Conservation (phyloP, 2,329 filamentous ascomycete species). For the Aspergillus sp. region DNA sequence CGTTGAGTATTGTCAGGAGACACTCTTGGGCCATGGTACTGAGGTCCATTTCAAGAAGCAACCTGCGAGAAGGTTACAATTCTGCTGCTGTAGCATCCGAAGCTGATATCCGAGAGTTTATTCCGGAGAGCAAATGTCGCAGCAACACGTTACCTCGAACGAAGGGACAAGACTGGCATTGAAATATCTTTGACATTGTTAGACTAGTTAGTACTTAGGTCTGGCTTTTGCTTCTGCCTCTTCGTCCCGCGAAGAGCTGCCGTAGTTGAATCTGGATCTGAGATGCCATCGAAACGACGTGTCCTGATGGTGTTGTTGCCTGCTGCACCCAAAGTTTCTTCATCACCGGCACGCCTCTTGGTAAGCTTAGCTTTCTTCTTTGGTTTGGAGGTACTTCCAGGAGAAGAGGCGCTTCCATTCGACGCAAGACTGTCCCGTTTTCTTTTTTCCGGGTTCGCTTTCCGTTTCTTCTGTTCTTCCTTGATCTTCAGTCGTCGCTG, state of each 20-base stretch:
- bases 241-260: background rate
- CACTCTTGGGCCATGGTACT: background rate
- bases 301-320: background rate
- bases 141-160: background rate
- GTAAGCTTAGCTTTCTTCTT: conserved; percentile 19
- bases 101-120: background rate
- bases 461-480: conserved; percentile 37
- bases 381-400: conserved; percentile 7
- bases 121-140: background rate
- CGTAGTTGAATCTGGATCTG: background rate
- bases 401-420: conserved; percentile 22
- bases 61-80: background rate
- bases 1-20: too few relatives aligned
- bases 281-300: background rate
- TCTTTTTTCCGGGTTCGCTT: conserved; percentile 35
- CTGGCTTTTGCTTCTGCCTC: background rate
- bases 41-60: background rate
- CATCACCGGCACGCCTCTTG: background rate
- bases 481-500: conserved; percentile 45
- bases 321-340: background rate
- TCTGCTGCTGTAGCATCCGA: background rate
- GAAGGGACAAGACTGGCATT: background rate
- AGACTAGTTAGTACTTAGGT: background rate
- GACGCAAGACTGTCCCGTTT: conserved; percentile 40
- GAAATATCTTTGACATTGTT: background rate